Percentiles rank a stretch among this genome's conserved stretches.
Conservation (phyloP, 2,329 filamentous ascomycete species). For the Ilyonectria robusta region DNA sequence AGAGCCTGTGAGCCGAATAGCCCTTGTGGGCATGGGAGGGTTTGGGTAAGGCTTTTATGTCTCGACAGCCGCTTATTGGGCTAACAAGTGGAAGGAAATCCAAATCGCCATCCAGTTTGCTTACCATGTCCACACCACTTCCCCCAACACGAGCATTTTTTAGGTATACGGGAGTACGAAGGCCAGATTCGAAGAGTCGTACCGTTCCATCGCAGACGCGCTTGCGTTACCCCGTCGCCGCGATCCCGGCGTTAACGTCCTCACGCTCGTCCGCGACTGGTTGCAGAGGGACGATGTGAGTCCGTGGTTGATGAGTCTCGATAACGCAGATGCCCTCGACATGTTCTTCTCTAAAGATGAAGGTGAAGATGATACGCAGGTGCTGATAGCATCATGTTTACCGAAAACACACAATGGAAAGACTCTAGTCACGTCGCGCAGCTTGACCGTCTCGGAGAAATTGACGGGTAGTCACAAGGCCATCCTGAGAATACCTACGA, state of each 20-base stretch:
- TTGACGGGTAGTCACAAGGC: conserved; percentile 25
- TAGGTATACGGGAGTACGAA: conserved; percentile 55
- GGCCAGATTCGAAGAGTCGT: conserved; percentile 53
- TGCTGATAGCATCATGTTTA: conserved; percentile 26
- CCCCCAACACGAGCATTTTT: conserved; percentile 53
- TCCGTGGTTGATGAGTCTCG: conserved; percentile 40
- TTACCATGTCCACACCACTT: conserved; percentile 45
- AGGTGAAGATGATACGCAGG: not conserved
- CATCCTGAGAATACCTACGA: conserved; percentile 28
- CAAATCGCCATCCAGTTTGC: conserved; percentile 54
- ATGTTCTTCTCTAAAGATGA: conserved; percentile 12
- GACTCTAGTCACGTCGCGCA: conserved; percentile 40
- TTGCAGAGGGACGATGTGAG: conserved; percentile 43
- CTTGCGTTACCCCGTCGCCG: conserved; percentile 45
- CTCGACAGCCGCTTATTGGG: not conserved
- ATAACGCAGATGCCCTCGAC: conserved; percentile 37
- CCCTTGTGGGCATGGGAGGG: conserved; percentile 53
- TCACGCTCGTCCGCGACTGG: conserved; percentile 51
- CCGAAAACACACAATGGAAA: conserved; percentile 30
- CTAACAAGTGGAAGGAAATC: conserved; percentile 38
- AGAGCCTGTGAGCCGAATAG: conserved; percentile 36
- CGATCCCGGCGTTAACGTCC: conserved; percentile 50
- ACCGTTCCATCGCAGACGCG: conserved; percentile 51
- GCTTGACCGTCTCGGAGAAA: conserved; percentile 24
- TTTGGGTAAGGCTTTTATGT: conserved; percentile 38